Percentiles rank a stretch among this genome's conserved stretches.
Conservation (phyloP, 1,284 basidiomycete genomes). For the Kwoniella shivajii region DNA sequence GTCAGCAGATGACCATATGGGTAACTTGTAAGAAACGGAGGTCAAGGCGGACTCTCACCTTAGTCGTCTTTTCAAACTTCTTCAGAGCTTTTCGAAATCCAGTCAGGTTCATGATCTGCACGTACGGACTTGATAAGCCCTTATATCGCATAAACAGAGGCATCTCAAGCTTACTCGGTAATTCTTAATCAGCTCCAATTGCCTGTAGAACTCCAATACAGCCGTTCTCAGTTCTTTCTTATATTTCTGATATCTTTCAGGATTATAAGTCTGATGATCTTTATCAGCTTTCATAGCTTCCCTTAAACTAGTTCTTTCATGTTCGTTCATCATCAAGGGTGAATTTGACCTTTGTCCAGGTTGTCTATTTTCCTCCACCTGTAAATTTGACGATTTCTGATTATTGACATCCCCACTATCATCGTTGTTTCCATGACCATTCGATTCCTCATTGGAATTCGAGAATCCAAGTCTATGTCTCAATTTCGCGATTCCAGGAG, state of each 20-base stretch:
- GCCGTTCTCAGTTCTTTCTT: constrained; percentile 81
- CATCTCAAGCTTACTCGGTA: constrained; percentile 74
- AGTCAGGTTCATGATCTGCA: constrained; percentile 78
- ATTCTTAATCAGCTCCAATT: constrained; percentile 74
- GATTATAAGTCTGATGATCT: constrained; percentile 59
- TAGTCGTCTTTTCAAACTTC: constrained; percentile 88
- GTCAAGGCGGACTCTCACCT: constrained; percentile 57
- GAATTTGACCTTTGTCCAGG: constrained; percentile 4
- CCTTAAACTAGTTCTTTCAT: constrained; percentile 18
- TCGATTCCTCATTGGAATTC: neutral
- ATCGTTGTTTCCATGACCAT: neutral
- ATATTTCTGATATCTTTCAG: constrained; percentile 77
- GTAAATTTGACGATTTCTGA: neutral
- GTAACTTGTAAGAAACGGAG: too few species aligned
- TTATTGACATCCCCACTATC: neutral
- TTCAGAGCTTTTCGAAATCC: constrained; percentile 90
- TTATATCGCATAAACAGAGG: neutral
- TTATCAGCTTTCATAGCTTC: constrained; percentile 37
- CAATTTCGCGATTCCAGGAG: constrained; percentile 14
- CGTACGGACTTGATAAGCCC: neutral
- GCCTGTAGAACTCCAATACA: constrained; percentile 82
- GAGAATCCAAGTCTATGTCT: constrained; percentile 20
- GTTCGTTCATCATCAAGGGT: constrained; percentile 19
- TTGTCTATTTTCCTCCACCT: neutral
- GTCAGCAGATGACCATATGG: neutral